These are phyloP conservation scores for Tilletia setariae DNA, from an alignment of 1,284 basidiomycete genomes.

Conservation along the genomic window DNA sequence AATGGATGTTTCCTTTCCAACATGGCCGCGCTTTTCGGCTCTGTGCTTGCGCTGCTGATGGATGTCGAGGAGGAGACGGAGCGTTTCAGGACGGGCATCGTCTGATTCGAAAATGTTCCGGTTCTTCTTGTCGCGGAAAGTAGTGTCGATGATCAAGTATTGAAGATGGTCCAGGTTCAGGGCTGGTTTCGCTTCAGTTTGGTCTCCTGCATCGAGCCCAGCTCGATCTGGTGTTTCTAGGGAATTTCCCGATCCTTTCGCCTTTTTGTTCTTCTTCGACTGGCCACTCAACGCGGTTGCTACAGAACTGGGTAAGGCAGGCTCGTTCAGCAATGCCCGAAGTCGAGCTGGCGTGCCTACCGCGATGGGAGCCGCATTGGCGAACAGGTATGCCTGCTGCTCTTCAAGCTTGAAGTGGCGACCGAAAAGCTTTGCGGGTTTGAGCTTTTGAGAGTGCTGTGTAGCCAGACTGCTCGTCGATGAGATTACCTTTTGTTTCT, in stretches of 20 bases:
- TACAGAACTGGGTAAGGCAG: neutral
- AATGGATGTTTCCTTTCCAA: too few species aligned
- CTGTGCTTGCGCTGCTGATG: neutral
- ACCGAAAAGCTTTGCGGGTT: constrained; percentile 8
- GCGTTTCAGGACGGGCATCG: neutral
- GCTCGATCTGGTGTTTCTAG: too few species aligned
- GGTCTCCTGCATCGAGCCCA: too few species aligned
- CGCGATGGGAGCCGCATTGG: neutral
- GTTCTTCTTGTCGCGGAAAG: neutral
- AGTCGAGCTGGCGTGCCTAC: neutral
- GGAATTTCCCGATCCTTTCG: too few species aligned
- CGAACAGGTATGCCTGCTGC: neutral
- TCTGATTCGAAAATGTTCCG: neutral
- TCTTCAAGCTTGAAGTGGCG: neutral
- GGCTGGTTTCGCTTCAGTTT: too few species aligned
- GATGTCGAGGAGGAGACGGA: neutral
- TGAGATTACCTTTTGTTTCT: neutral
- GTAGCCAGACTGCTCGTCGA: neutral
- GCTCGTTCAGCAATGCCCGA: neutral
- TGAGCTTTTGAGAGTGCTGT: neutral
- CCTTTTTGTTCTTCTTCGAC: neutral
- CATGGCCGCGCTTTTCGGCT: too few species aligned
- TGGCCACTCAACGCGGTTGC: neutral
- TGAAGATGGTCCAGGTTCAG: constrained; percentile 11
- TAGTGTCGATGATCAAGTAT: neutral